Evolutionary conservation across 768 basidiomycete species (phyloP), one percentile per base, ranked within the genome.

Genomic region (Suillus cothurnatus): DNA sequence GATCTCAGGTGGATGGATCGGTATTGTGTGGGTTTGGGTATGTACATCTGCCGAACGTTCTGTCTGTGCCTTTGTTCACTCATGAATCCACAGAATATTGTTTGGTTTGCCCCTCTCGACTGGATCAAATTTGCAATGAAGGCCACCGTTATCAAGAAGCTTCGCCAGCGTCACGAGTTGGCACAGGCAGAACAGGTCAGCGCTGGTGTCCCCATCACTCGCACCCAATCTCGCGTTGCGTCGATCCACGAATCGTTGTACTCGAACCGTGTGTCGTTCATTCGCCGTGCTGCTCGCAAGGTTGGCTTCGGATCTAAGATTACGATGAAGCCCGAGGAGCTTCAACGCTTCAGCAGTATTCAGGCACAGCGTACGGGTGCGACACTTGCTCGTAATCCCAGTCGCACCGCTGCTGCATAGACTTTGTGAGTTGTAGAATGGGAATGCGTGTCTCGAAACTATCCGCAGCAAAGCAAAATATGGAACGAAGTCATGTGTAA

Each of bases 101-200:
- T 96, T 63, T 97, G 97, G 96, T 99, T 96, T 86, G 76, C 93
- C 69, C 97, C 97, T 61, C 88, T 99, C 59, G 97, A 99, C 79
- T 86, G 87, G 79, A 92, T 97, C 86, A 97, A 97, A 84, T 97
- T 97, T 77, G 92, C 84, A 39, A 95, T 98, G 93, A 95, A 97
- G 82, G 92, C 90, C 11, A 96, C 94, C 7, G 80, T 95, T 75
- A 95, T 98, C 86, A 91, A 90, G 79, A 81, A 67, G 69, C 88
- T 95, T 73, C 95, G 94, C 68, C 80, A 85, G 64, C 88, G 92
- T 64, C 85, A 83, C 55, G 71, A 78, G 47, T 81, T 81, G 66
- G 80, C 80, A 43, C 72, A 79, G 31, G 74, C 80, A 34, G 67
- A 63, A 55, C 71, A 69, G 9, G 73, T 76, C 8, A 73, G 79